A percentile compares a stretch with the other conserved stretches of the same genome.
Evolutionary conservation across 2,329 filamentous ascomycete genomes (phyloP).

Genomic region (Ophiostoma sp.): DNA sequence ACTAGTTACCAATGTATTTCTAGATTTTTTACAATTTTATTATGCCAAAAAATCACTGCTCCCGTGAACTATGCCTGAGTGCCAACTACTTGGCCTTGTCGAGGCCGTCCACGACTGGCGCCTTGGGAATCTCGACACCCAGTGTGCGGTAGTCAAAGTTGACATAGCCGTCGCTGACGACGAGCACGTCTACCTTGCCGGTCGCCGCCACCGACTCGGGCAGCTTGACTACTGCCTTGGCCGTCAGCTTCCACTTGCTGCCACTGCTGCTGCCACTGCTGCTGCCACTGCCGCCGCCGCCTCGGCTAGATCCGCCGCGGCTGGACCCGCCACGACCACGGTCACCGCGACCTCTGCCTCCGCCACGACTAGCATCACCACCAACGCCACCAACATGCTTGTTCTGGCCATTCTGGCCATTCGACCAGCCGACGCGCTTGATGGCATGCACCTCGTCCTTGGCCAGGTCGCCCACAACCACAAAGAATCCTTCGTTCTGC

Average conservation of each 20-base stretch:
- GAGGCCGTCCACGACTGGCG: slow-evolving; percentile 45
- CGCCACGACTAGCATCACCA: background rate
- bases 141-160: slow-evolving; percentile 57
- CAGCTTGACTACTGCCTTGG: slow-evolving; percentile 56
- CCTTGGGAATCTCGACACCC: slow-evolving; percentile 49
- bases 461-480: slow-evolving; percentile 63
- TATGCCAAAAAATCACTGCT: background rate
- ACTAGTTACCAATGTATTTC: background rate
- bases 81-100: slow-evolving; percentile 32
- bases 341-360: background rate
- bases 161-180: slow-evolving; percentile 84
- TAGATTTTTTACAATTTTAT: background rate
- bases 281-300: background rate
- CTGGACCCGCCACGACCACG: background rate
- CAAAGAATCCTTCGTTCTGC: slow-evolving; percentile 90
- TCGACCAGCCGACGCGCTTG: slow-evolving; percentile 74
- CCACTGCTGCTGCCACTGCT: background rate
- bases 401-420: slow-evolving; percentile 23
- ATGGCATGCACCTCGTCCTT: slow-evolving; percentile 76
- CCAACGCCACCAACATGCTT: background rate
- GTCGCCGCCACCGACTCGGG: slow-evolving; percentile 46
- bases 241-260: slow-evolving; percentile 41
- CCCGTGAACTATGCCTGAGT: background rate
- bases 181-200: slow-evolving; percentile 64
- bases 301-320: background rate